Percentiles rank a stretch among this genome's conserved stretches.
phyloP scores from a whole-genome alignment of 2,329 filamentous ascomycete genomes.

The Aureobasidium sp. region DNA sequence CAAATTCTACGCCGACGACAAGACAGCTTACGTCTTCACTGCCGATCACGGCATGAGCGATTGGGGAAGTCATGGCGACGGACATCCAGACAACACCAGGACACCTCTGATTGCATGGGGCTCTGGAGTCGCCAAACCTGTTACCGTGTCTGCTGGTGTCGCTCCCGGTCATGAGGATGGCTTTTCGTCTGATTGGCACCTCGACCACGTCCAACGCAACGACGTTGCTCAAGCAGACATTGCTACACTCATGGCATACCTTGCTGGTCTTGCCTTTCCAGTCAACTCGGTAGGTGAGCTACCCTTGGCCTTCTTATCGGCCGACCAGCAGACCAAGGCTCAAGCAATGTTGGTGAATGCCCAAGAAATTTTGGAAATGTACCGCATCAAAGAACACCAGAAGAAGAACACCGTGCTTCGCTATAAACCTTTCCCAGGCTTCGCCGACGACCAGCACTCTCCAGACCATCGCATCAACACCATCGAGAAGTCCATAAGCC shows the following conservation, averaged over 20 bases:
- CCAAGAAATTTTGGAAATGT: conserved; percentile 87
- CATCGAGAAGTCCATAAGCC: conserved; percentile 60
- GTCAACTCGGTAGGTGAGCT: conserved; percentile 95
- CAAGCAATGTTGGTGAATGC: conserved; percentile 78
- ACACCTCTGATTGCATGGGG: conserved; percentile 93
- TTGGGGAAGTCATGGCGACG: conserved; percentile 97
- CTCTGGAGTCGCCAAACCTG: conserved; percentile 74
- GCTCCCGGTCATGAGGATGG: conserved; percentile 79
- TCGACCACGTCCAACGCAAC: conserved; percentile 72
- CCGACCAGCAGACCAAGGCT: conserved; percentile 66
- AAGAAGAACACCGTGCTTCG: conserved; percentile 69
- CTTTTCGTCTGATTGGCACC: conserved; percentile 80
- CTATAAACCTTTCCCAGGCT: conserved; percentile 65
- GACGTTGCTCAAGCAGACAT: conserved; percentile 93
- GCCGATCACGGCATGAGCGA: conserved; percentile 99
- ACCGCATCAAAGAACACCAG: conserved; percentile 80
- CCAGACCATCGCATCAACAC: conserved; percentile 58
- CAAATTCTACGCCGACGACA: conserved; percentile 70
- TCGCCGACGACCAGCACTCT: conserved; percentile 56
- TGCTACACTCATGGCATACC: conserved; percentile 89
- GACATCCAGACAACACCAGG: conserved; percentile 92
- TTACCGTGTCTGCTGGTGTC: conserved; percentile 44
- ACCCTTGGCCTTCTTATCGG: conserved; percentile 72
- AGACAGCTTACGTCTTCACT: conserved; percentile 93
- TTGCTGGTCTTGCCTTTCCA: conserved; percentile 80